phyloP scores from a whole-genome alignment of 2,329 filamentous ascomycete species.

The Diaporthe australafricana region DNA sequence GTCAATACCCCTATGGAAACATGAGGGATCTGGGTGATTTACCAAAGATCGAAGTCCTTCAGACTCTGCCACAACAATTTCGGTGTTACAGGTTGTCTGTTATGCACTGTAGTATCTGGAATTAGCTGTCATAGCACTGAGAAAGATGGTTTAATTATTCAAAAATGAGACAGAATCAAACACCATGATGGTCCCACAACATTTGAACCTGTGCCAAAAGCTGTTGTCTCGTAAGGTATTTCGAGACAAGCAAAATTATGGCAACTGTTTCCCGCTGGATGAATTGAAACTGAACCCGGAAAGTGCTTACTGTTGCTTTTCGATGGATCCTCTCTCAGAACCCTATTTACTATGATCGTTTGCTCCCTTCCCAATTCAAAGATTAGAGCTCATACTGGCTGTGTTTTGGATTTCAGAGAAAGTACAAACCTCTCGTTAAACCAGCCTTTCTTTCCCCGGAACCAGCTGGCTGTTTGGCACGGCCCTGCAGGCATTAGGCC shows the following conservation, averaged over 20 bases:
- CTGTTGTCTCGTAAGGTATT: no score
- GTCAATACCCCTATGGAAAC: not conserved
- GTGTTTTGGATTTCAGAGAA: not conserved
- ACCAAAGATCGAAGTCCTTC: slow-evolving; percentile 60
- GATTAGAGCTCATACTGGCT: not conserved
- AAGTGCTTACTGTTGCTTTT: slow-evolving; percentile 58
- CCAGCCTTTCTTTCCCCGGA: slow-evolving; percentile 67
- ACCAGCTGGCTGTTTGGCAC: slow-evolving; percentile 64
- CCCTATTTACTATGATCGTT: slow-evolving; percentile 70
- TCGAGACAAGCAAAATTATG: no score
- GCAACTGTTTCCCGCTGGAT: no score
- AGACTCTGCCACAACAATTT: slow-evolving; percentile 63
- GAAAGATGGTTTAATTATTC: no score
- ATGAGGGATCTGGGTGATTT: not conserved
- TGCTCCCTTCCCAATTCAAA: slow-evolving; percentile 56
- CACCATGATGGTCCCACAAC: no score
- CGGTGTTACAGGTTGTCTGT: slow-evolving; percentile 65
- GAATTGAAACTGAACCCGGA: no score
- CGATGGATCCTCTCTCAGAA: slow-evolving; percentile 68
- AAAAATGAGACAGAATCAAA: no score
- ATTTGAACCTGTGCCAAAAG: no score
- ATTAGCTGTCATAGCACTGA: no score
- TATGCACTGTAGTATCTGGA: slow-evolving; percentile 57
- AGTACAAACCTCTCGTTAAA: slow-evolving; percentile 60
- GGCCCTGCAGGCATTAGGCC: slow-evolving; percentile 66